Evolutionary conservation across 306 rosid species (phyloP).

Genomic region (Prunus salicina): DNA sequence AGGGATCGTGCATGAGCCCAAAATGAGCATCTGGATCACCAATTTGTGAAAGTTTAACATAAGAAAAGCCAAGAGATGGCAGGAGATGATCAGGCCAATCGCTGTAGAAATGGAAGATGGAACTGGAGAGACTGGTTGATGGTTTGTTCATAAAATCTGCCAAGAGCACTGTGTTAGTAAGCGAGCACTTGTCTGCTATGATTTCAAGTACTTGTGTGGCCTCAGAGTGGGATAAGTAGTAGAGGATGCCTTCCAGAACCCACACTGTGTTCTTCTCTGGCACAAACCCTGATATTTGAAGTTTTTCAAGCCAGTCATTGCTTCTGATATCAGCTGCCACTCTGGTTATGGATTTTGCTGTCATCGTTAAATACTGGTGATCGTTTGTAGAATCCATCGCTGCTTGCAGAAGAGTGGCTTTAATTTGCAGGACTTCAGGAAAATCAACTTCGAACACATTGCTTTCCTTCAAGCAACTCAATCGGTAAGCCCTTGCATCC

Average conservation of each 20-base stretch:
- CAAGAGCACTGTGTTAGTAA: slow-evolving; percentile 67
- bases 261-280: slow-evolving; percentile 86
- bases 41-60: slow-evolving; percentile 83
- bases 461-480: slow-evolving; percentile 81
- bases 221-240: slow-evolving; percentile 69
- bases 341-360: slow-evolving; percentile 71
- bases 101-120: slow-evolving; percentile 83
- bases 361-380: slow-evolving; percentile 31
- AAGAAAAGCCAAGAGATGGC: slow-evolving; percentile 81
- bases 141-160: slow-evolving; percentile 97
- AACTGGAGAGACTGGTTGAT: slow-evolving; percentile 70
- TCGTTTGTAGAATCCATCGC: slow-evolving; percentile 61
- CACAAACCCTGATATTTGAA: slow-evolving; percentile 69
- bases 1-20: slow-evolving; percentile 74
- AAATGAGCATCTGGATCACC: slow-evolving; percentile 98
- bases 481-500: slow-evolving; percentile 96
- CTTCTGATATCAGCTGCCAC: slow-evolving; percentile 87
- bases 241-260: slow-evolving; percentile 87
- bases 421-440: slow-evolving; percentile 63
- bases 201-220: slow-evolving; percentile 76
- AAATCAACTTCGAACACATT: slow-evolving; percentile 93
- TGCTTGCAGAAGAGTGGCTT: slow-evolving; percentile 66
- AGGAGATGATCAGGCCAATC: slow-evolving; percentile 98
- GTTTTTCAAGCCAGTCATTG: slow-evolving; percentile 81
- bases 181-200: slow-evolving; percentile 69